A percentile compares a stretch with the other conserved stretches of the same genome.
Conservation (phyloP, 2,329 filamentous ascomycete species). For the Scedosporium dehoogii region DNA sequence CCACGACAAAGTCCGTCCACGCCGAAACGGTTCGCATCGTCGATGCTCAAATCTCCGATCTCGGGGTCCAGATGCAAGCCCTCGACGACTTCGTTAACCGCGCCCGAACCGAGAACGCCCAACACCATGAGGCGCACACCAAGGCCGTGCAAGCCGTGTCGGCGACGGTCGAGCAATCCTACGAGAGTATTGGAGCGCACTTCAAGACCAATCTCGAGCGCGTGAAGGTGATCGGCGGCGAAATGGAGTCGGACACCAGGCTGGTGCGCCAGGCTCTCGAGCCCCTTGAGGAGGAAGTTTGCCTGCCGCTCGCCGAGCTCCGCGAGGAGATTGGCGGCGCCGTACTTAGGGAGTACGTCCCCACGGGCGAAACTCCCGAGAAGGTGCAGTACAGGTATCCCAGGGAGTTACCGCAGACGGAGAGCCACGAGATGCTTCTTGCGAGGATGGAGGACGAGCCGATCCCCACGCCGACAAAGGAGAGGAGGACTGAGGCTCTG, state of each 20-base stretch:
- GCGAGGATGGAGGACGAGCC: slow-evolving; percentile 22
- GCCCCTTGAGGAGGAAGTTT: slow-evolving; percentile 49
- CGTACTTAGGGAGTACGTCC: slow-evolving; percentile 65
- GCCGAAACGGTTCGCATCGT: slow-evolving; percentile 84
- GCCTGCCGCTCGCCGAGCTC: slow-evolving; percentile 61
- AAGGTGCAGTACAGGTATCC: slow-evolving; percentile 77
- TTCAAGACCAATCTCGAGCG: slow-evolving; percentile 60
- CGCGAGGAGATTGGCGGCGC: slow-evolving; percentile 57
- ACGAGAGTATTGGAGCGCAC: slow-evolving; percentile 59
- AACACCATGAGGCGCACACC: slow-evolving; percentile 61
- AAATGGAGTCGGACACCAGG: slow-evolving; percentile 52
- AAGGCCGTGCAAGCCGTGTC: slow-evolving; percentile 58
- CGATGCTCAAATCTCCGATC: slow-evolving; percentile 76
- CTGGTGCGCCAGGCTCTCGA: slow-evolving; percentile 51
- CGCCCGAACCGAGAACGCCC: slow-evolving; percentile 69
- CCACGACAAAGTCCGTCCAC: slow-evolving; percentile 77
- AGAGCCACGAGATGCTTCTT: slow-evolving; percentile 33
- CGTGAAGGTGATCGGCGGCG: slow-evolving; percentile 57
- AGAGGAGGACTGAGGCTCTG: not conserved
- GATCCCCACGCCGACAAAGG: not conserved
- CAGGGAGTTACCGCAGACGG: slow-evolving; percentile 65
- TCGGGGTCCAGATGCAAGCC: slow-evolving; percentile 79
- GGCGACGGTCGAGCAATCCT: slow-evolving; percentile 60
- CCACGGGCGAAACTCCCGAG: slow-evolving; percentile 79
- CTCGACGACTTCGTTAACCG: slow-evolving; percentile 84